Percentiles rank a stretch among this genome's conserved stretches.
Conservation (phyloP, 306 rosid species). For the Spatholobus suberectus region DNA sequence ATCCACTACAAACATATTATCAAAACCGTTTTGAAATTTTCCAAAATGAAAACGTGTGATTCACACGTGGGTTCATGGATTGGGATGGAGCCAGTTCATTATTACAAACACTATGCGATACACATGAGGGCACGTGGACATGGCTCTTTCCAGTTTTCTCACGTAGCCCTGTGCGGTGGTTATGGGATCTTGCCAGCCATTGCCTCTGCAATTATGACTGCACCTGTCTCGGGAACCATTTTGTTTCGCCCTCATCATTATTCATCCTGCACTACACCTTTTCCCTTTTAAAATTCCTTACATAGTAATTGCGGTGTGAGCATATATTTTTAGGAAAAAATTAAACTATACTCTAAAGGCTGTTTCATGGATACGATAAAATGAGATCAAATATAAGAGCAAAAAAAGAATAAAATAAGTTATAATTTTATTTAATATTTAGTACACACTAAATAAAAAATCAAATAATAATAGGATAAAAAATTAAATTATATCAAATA, state of each 20-base stretch:
- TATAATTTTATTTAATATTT: too few relatives aligned
- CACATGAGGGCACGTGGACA: neutral
- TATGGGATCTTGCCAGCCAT: conserved; percentile 9
- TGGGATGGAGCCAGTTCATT: neutral
- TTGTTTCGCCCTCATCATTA: neutral
- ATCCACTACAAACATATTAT: too few relatives aligned
- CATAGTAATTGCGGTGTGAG: too few relatives aligned
- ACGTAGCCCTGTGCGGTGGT: neutral
- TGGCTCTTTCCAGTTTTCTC: conserved; percentile 10
- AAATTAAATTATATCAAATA: too few relatives aligned
- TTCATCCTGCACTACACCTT: neutral
- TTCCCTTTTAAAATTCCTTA: neutral
- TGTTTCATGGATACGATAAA: too few relatives aligned
- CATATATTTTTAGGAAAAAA: too few relatives aligned
- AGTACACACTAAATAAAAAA: too few relatives aligned
- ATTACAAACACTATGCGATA: neutral
- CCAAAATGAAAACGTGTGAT: neutral
- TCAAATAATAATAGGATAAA: too few relatives aligned
- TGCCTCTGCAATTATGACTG: conserved; percentile 37
- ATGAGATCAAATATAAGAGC: too few relatives aligned
- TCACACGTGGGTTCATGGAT: neutral
- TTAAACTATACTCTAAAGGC: too few relatives aligned
- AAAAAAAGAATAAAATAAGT: too few relatives aligned
- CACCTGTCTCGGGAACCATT: neutral
- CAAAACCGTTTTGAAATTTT: neutral